Percentiles rank a stretch among this genome's conserved stretches.
phyloP scores from a whole-genome alignment of 495 filamentous ascomycete genomes.

The Immersiella caudata region DNA sequence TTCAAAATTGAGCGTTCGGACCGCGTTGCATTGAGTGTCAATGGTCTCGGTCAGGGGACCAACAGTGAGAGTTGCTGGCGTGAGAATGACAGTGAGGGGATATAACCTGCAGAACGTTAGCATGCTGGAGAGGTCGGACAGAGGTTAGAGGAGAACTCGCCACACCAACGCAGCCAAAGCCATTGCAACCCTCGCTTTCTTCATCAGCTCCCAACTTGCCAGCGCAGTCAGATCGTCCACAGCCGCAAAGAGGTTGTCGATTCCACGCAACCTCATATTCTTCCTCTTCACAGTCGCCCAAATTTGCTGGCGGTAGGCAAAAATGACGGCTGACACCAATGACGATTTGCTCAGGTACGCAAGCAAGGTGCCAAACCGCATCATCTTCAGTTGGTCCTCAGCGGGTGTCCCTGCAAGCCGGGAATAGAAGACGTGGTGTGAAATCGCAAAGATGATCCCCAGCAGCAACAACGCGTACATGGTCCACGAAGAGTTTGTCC shows the following conservation, averaged over 20 bases:
- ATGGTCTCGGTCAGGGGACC: slow-evolving; percentile 20
- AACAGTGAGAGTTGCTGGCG: slow-evolving; percentile 34
- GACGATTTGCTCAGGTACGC: slow-evolving; percentile 34
- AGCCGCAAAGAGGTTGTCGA: background rate
- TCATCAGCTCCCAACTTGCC: slow-evolving; percentile 38
- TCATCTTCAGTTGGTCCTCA: slow-evolving; percentile 35
- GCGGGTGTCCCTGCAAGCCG: slow-evolving; percentile 28
- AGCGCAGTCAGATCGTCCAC: slow-evolving; percentile 33
- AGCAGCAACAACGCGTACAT: slow-evolving; percentile 31
- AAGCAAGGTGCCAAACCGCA: slow-evolving; percentile 32
- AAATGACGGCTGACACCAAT: slow-evolving; percentile 32
- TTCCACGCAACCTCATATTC: slow-evolving; percentile 22
- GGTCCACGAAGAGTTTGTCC: slow-evolving; percentile 26
- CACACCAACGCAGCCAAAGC: slow-evolving; percentile 37
- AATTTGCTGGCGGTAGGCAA: slow-evolving; percentile 35
- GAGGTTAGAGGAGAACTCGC: slow-evolving; percentile 17
- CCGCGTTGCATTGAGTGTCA: slow-evolving; percentile 18
- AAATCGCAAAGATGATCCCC: slow-evolving; percentile 29
- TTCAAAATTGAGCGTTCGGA: slow-evolving; percentile 39
- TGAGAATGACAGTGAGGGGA: slow-evolving; percentile 35
- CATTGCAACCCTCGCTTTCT: slow-evolving; percentile 37
- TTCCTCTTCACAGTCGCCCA: slow-evolving; percentile 35
- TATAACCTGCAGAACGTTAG: slow-evolving; percentile 29
- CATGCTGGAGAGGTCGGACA: background rate
- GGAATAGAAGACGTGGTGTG: slow-evolving; percentile 33